These are phyloP conservation scores for Porpolomopsis calyptriformis DNA, from an alignment of 768 basidiomycete genomes.

Conservation along the genomic window DNA sequence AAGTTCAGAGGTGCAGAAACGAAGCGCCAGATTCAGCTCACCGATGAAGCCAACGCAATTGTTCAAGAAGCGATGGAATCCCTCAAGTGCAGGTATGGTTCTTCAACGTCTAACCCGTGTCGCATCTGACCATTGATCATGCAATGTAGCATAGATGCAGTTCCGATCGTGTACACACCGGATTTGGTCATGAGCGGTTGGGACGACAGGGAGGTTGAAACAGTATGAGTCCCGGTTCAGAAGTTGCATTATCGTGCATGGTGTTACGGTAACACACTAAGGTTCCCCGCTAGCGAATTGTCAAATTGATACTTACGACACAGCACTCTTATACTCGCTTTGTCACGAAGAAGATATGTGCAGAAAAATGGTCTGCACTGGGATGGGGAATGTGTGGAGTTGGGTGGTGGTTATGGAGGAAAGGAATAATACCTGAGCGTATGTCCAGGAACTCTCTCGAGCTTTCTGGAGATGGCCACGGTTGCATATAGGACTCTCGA, in stretches of 20 bases:
- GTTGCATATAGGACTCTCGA: too few relatives aligned
- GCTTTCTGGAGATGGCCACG: too few relatives aligned
- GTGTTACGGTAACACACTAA: background rate
- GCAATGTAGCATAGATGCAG: slow-evolving; percentile 1
- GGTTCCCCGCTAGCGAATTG: background rate
- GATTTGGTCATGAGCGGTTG: slow-evolving; percentile 1
- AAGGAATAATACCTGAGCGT: too few relatives aligned
- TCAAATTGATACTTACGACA: too few relatives aligned
- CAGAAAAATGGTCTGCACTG: too few relatives aligned
- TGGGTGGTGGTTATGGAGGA: too few relatives aligned
- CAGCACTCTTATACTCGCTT: too few relatives aligned
- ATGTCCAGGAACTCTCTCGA: too few relatives aligned
- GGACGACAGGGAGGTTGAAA: slow-evolving; percentile 2
- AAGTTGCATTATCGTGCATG: background rate
- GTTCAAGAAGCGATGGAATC: background rate
- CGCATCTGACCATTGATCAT: background rate
- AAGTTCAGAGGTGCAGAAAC: slow-evolving; percentile 6
- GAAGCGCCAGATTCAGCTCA: background rate
- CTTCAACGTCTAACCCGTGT: background rate
- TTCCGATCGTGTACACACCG: slow-evolving; percentile 1
- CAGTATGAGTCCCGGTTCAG: background rate
- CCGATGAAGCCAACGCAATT: slow-evolving; percentile 3
- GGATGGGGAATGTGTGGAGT: too few relatives aligned
- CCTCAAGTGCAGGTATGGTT: slow-evolving; percentile 4
- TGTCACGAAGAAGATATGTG: too few relatives aligned